Evolutionary conservation across 805 yeast genomes (phyloP), one percentile per base, ranked within the genome.

Genomic region (Spathaspora passalidarum): DNA sequence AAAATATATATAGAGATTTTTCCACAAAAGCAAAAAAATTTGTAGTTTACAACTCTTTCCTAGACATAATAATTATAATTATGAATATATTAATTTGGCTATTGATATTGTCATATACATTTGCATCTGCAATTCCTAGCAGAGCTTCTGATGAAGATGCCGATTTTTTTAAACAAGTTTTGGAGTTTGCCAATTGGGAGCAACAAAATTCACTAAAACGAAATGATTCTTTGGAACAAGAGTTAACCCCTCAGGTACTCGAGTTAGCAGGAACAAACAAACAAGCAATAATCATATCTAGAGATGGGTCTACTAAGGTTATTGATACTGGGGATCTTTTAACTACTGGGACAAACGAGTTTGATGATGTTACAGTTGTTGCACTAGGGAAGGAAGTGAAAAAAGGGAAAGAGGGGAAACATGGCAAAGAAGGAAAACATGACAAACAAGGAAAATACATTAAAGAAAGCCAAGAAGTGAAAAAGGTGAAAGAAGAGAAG

Each of bases 151-250:
- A 37, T 11, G 40, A 23, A 42, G 49, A 46, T 32, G 20, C 43
- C 18, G 25, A 22, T n/a, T 38, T 38, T 29, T 46, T 46, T 21
- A 38, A 39, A 21, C 40, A 46, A 32, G 49, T 46, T 17, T n/a
- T 38, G 13, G 46, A 45, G 6, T 14, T 42, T 5, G 21, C 36
- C 11, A 39, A 44, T 20, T 43, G 46, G 46, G 29, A 38, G 38
- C 40, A 34, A 35, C 34, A 13, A 13, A 29, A 26, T 10, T 37
- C 38, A 20, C 13, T 19, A 19, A 37, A 29, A 5, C 14, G 17
- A 14, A 36, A 11, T 7, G 29, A 4, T 25, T 25, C 29, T 10
- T 5, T 25, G 9, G 13, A 25, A 25, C 29, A 25, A 25, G 29
- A 10, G 9, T 25, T 25, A n/a, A 11, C 29, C 3, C 29, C 29